Evolutionary conservation across 192 early-diverging fungal genomes (phyloP).

Genomic region (Coemansia sp.): DNA sequence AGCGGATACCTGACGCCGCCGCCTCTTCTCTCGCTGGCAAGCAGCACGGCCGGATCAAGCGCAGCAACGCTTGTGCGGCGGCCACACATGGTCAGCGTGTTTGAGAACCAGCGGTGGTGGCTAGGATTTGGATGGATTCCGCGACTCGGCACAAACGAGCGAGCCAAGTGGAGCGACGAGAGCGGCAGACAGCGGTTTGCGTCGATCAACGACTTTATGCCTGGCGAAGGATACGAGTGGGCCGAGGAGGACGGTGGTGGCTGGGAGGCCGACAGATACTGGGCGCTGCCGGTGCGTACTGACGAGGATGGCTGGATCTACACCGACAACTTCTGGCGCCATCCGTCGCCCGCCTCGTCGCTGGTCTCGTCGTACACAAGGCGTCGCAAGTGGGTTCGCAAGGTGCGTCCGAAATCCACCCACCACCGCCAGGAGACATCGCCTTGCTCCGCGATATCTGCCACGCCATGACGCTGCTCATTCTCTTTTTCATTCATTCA

Average conservation of each 20-base stretch:
- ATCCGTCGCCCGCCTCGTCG: constrained; percentile 44
- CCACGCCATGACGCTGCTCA: constrained; percentile 1
- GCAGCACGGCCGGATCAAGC: constrained; percentile 32
- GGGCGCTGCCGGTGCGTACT: constrained; percentile 51
- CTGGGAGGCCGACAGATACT: constrained; percentile 61
- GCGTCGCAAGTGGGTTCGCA: constrained; percentile 64
- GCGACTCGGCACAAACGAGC: constrained; percentile 62
- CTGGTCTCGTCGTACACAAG: constrained; percentile 60
- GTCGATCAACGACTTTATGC: constrained; percentile 59
- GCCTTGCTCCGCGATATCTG: background rate
- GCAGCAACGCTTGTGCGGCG: constrained; percentile 30
- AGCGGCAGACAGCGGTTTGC: constrained; percentile 55
- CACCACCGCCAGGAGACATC: constrained; percentile 2
- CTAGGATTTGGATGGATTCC: constrained; percentile 73
- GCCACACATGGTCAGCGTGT: constrained; percentile 50
- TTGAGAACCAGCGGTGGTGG: constrained; percentile 84
- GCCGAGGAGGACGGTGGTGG: constrained; percentile 47
- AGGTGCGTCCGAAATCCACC: constrained; percentile 33
- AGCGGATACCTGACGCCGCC: constrained; percentile 45
- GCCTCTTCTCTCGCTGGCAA: constrained; percentile 38
- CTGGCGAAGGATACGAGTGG: constrained; percentile 61
- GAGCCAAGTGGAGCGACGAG: constrained; percentile 67
- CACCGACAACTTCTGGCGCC: constrained; percentile 67
- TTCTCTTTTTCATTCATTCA: background rate
- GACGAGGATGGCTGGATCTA: constrained; percentile 69